A percentile compares a stretch with the other conserved stretches of the same genome.
phyloP scores from a whole-genome alignment of 179 eudicot genomes.

The Amaranthus tricolor region DNA sequence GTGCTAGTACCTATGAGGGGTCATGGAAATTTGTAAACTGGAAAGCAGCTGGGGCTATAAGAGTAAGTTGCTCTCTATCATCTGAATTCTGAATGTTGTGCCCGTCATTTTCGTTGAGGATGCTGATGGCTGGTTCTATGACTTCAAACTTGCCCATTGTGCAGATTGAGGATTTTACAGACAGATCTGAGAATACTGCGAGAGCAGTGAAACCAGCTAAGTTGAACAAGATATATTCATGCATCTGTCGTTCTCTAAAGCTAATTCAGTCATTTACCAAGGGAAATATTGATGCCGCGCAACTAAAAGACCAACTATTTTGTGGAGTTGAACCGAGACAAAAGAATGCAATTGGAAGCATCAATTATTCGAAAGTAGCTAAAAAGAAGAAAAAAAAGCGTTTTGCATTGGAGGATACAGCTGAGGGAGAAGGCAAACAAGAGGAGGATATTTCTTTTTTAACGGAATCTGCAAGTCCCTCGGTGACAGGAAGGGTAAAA shows the following conservation, averaged over 20 bases:
- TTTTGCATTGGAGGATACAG: not conserved
- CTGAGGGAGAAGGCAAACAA: slow-evolving; percentile 9
- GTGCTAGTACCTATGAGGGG: slow-evolving; percentile 68
- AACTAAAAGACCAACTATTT: slow-evolving; percentile 48
- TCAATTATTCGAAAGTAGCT: slow-evolving; percentile 7
- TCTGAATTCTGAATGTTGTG: not conserved
- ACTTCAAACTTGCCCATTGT: slow-evolving; percentile 1
- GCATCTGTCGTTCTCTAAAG: slow-evolving; percentile 44
- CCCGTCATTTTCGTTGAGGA: not conserved
- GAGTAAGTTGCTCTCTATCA: slow-evolving; percentile 44
- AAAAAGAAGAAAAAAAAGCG: slow-evolving; percentile 15
- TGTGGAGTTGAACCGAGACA: slow-evolving; percentile 29
- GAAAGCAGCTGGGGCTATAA: slow-evolving; percentile 44
- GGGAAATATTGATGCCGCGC: slow-evolving; percentile 38
- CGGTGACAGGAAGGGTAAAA: not conserved
- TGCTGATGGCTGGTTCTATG: slow-evolving; percentile 21
- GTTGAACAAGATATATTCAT: slow-evolving; percentile 39
- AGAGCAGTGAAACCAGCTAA: slow-evolving; percentile 58
- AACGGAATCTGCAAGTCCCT: not conserved
- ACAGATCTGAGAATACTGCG: slow-evolving; percentile 71
- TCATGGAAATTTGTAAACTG: slow-evolving; percentile 63
- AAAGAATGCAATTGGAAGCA: slow-evolving; percentile 8
- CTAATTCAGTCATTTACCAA: slow-evolving; percentile 39
- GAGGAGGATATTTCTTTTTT: not conserved
- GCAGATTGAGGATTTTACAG: slow-evolving; percentile 91